Evolutionary conservation across 108 stramenopile species (phyloP), one percentile per base, ranked within the genome.

Genomic region (Skeletonema tropicum): DNA sequence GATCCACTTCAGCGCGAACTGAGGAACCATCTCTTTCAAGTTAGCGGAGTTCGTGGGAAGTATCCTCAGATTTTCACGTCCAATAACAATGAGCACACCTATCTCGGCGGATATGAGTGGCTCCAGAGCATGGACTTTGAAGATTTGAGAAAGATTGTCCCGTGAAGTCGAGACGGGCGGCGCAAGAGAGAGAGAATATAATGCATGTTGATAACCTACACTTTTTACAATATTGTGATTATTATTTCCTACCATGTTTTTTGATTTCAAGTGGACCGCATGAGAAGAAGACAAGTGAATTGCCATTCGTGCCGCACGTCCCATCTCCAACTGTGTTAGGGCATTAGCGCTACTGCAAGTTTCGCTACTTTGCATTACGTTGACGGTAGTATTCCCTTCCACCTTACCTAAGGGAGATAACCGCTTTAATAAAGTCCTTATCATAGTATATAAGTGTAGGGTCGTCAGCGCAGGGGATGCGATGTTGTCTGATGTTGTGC

Each of bases 41-140:
- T 76, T 3, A 72, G 71, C 52, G 85, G 82, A 29, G 68, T 74
- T 14, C 68, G 73, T 33, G 83, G 77, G 13, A 60, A 83, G 14
- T 87, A 79, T 36, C 82, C 85, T 8, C 82, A 83, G 29, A 58
- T 86, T 29, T 86, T 86, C 71, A 7, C 39, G 26, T 42, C 60
- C 29, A 0, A 64, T 17, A 21, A 12, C 35, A 19, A 31, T 48
- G 14, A 36, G 2, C 30, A 57, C 57, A 21, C 13, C 13, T 76
- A 57, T 71, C 76, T 76, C 46, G 80, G 80, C 15, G 70, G 70
- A 26, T 76, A 76, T 36, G 75, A 76, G 11, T 76, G 80, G 79
- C 17, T 80, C 48, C 25, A 70, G 13, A 36, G 17, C 32, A 60
- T 49, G 11, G 23, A 8, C 31, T 17, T 72, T 12, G 35, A 67